Evolutionary conservation across 1,139 yeast species (phyloP).

Genomic region (Debaryomycetaceae sp.): DNA sequence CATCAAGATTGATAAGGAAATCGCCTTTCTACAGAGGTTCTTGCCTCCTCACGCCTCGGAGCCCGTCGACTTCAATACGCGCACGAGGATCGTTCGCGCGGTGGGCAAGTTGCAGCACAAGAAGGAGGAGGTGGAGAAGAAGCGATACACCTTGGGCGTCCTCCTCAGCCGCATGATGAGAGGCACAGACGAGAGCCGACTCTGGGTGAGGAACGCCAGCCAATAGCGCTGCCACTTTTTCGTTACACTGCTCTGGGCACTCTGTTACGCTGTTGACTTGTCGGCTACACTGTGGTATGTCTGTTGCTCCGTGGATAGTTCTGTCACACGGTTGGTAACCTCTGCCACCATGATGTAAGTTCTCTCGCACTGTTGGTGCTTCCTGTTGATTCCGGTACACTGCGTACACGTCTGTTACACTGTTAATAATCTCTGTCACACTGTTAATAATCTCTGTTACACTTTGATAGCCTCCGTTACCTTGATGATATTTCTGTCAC

Average conservation of each 20-base stretch:
- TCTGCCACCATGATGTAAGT: neutral
- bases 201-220: constrained; percentile 30
- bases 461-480: no score
- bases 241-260: neutral
- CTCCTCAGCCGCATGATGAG: constrained; percentile 36
- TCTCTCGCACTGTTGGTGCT: no score
- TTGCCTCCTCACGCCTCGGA: constrained; percentile 39
- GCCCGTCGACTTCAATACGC: constrained; percentile 29
- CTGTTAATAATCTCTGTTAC: no score
- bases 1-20: constrained; percentile 31
- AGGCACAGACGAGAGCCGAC: constrained; percentile 31
- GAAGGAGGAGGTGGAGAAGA: constrained; percentile 34
- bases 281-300: neutral
- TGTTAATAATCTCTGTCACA: no score
- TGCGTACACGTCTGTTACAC: no score
- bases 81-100: constrained; percentile 32
- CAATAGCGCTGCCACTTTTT: constrained; percentile 2
- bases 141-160: constrained; percentile 33
- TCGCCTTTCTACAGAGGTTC: constrained; percentile 25
- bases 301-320: neutral
- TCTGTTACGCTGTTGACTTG: neutral
- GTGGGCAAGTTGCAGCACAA: constrained; percentile 30
- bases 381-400: no score
- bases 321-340: neutral
- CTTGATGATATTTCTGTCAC: no score